Evolutionary conservation across 2,329 filamentous ascomycete species (phyloP).

Genomic region (Fusarium siculi): DNA sequence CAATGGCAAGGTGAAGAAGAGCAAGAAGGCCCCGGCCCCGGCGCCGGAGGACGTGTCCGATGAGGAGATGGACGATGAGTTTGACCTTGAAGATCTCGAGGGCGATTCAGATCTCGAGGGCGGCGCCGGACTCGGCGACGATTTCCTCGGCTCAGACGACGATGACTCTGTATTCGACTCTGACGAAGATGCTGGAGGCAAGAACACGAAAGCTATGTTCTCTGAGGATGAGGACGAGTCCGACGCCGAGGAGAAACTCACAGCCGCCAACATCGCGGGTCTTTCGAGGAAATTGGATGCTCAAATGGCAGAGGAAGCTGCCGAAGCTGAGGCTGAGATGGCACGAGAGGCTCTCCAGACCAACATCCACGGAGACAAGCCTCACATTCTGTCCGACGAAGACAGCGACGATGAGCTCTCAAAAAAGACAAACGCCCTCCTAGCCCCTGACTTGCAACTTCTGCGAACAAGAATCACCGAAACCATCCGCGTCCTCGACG

Average conservation of each 20-base stretch:
- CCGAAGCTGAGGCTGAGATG: slow-evolving; percentile 85
- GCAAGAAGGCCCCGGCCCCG: slow-evolving; percentile 50
- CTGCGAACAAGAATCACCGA: slow-evolving; percentile 91
- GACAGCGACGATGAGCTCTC: slow-evolving; percentile 70
- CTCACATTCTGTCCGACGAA: slow-evolving; percentile 72
- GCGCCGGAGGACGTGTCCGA: slow-evolving; percentile 59
- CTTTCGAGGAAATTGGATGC: slow-evolving; percentile 86
- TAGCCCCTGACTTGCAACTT: slow-evolving; percentile 91
- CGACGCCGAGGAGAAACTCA: slow-evolving; percentile 89
- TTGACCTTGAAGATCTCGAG: slow-evolving; percentile 60
- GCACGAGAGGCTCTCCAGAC: slow-evolving; percentile 89
- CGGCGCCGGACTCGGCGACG: slow-evolving; percentile 59
- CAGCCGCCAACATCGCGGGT: slow-evolving; percentile 94
- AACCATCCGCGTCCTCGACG: slow-evolving; percentile 89
- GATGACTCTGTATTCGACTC: slow-evolving; percentile 76
- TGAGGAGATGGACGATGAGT: slow-evolving; percentile 52
- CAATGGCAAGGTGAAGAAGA: slow-evolving; percentile 47
- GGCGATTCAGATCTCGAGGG: slow-evolving; percentile 53
- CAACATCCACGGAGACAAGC: slow-evolving; percentile 85
- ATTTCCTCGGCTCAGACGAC: slow-evolving; percentile 68
- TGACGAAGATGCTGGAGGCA: slow-evolving; percentile 67
- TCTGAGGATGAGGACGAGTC: slow-evolving; percentile 94
- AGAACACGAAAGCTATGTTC: slow-evolving; percentile 75
- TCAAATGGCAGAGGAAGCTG: slow-evolving; percentile 80
- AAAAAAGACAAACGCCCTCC: slow-evolving; percentile 68